Conservation (phyloP, 371 early-diverging fungal species). For the Encephalitozoon cuniculi region DNA sequence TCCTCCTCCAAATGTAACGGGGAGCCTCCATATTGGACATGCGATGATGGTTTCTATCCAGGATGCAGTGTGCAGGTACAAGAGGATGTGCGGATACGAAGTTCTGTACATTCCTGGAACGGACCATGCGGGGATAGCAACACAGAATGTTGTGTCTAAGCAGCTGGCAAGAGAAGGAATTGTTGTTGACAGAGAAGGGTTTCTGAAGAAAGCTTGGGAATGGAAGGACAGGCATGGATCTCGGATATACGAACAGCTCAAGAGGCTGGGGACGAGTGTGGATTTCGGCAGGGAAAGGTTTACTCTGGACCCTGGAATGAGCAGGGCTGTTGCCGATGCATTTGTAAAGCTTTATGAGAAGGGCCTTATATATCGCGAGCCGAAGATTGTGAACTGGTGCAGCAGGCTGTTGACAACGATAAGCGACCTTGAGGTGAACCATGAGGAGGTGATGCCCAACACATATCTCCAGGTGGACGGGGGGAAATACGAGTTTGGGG, state of each 20-base stretch:
- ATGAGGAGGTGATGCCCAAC: slow-evolving; percentile 43
- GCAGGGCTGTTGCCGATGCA: slow-evolving; percentile 78
- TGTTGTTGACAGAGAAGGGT: slow-evolving; percentile 76
- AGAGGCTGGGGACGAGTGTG: slow-evolving; percentile 79
- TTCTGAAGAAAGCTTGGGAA: slow-evolving; percentile 79
- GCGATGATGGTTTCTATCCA: slow-evolving; percentile 88
- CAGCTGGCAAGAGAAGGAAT: slow-evolving; percentile 71
- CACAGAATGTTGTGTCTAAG: slow-evolving; percentile 95
- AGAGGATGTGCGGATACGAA: slow-evolving; percentile 88
- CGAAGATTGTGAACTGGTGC: slow-evolving; percentile 96
- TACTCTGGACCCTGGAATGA: slow-evolving; percentile 80
- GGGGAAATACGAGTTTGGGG: slow-evolving; percentile 91
- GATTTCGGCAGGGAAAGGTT: slow-evolving; percentile 86
- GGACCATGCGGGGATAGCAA: slow-evolving; percentile 98
- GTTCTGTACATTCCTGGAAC: slow-evolving; percentile 89
- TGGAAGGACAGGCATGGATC: slow-evolving; percentile 77
- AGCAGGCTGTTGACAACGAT: slow-evolving; percentile 85
- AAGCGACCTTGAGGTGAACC: slow-evolving; percentile 78
- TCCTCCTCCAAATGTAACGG: slow-evolving; percentile 99
- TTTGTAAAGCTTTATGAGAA: slow-evolving; percentile 88
- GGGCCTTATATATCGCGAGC: slow-evolving; percentile 88
- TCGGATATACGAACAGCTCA: slow-evolving; percentile 78
- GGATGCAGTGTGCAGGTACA: slow-evolving; percentile 82
- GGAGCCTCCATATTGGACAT: slow-evolving; percentile 91
- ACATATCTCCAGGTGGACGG: slow-evolving; percentile 58